Base-by-base conservation (phyloP, 495 filamentous ascomycete species). In the Tuber calosporum region DNA sequence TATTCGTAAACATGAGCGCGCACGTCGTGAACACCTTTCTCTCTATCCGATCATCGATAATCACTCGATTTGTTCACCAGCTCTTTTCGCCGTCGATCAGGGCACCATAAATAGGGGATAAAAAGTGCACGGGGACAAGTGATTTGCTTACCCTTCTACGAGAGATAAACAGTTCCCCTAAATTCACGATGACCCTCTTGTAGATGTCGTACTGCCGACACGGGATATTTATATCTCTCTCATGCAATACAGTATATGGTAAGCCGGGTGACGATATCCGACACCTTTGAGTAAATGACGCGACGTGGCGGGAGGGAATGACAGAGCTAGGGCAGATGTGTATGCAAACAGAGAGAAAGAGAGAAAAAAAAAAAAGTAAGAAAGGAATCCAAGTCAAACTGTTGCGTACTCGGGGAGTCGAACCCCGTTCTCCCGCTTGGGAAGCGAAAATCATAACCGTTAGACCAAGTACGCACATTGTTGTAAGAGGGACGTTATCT, bases 381-480 rank as follows among this genome's bases (percentile, higher is more conserved):
- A 48, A 22, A 9, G 20, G n/a, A n/a, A n/a, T n/a, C n/a, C n/a
- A n/a, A n/a, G n/a, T n/a, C n/a, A n/a, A n/a, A 71, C 1, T 2
- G 2, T 26, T 77, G 74, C 73, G 66, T 75, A 68, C 71, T 74
- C 73, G 72, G 73, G 74, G 74, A 77, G 73, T 76, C 66, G 67
- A 76, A 76, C 74, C 74, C 73, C 72, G 48, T 69, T 76, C 73
- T 75, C 74, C 74, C 74, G 73, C 74, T 75, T 75, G 73, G 74
- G 74, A 75, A 75, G 66, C 73, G 74, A 75, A 75, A 75, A 75
- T 75, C 62, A 75, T 75, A 75, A 75, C 74, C 74, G 73, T 75
- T 75, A 75, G 72, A 77, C 75, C 75, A 77, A 74, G 72, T 74
- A 77, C 72, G 72, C 75, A 68, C n/a, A n/a, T n/a, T 40, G 15